These are phyloP conservation scores for Fusarium heterosporum DNA, from an alignment of 2,329 filamentous ascomycete species.

Conservation along the genomic window DNA sequence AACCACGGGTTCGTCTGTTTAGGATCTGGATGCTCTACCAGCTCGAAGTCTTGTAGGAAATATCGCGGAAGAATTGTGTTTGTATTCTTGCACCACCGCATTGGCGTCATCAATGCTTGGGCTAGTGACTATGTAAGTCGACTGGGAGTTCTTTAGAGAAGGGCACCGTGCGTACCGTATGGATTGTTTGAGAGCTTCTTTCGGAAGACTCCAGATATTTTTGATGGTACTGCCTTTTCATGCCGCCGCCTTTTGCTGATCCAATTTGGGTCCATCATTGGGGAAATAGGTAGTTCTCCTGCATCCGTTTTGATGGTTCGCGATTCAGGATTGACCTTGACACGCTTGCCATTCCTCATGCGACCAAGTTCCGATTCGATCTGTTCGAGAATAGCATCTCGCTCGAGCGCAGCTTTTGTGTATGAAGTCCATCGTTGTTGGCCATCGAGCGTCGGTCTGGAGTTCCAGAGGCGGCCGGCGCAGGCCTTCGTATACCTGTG, in stretches of 20 bases:
- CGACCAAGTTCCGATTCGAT: slow-evolving; percentile 50
- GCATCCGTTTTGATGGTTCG: slow-evolving; percentile 60
- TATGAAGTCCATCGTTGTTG: slow-evolving; percentile 52
- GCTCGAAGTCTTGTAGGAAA: slow-evolving; percentile 72
- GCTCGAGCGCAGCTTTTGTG: slow-evolving; percentile 47
- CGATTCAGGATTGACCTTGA: slow-evolving; percentile 53
- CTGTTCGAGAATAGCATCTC: slow-evolving; percentile 48
- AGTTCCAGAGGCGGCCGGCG: slow-evolving; percentile 18
- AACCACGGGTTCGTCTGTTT: slow-evolving; percentile 64
- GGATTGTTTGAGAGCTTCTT: slow-evolving; percentile 70
- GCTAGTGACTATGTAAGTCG: slow-evolving; percentile 56
- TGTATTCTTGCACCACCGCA: slow-evolving; percentile 68
- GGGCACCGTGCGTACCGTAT: slow-evolving; percentile 66
- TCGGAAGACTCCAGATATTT: slow-evolving; percentile 62
- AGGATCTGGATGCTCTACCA: slow-evolving; percentile 68
- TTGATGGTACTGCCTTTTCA: slow-evolving; percentile 51
- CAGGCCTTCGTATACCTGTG: slow-evolving; percentile 43
- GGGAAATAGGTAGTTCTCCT: slow-evolving; percentile 65
- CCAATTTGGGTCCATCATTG: slow-evolving; percentile 65
- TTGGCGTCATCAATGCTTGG: slow-evolving; percentile 68
- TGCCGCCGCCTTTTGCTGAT: slow-evolving; percentile 58
- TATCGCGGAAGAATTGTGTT: slow-evolving; percentile 63
- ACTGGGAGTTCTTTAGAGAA: not conserved
- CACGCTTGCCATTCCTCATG: slow-evolving; percentile 45
- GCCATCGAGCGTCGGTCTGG: slow-evolving; percentile 5